Evolutionary conservation across 371 early-diverging fungal genomes (phyloP).

Genomic region (Saksenaea vasiformis): DNA sequence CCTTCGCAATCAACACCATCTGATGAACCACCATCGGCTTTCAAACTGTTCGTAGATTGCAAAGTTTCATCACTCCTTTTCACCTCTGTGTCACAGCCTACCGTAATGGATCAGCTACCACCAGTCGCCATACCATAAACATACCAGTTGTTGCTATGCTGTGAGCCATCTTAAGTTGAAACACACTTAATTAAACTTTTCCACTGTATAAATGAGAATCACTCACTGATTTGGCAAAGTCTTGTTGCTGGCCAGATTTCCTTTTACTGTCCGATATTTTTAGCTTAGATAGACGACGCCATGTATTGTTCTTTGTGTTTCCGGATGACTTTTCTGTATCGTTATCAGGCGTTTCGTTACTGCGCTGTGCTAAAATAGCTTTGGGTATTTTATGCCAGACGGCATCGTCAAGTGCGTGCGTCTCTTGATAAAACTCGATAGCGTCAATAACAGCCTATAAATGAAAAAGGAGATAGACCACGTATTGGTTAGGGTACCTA

Average conservation of each 20-base stretch:
- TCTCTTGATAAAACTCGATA: constrained; percentile 84
- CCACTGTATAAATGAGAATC: background rate
- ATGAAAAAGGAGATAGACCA: background rate
- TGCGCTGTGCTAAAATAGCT: constrained; percentile 10
- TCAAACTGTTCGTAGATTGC: background rate
- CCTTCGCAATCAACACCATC: background rate
- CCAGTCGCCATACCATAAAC: background rate
- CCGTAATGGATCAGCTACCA: background rate
- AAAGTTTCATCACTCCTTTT: background rate
- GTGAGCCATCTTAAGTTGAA: background rate
- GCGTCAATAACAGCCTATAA: constrained; percentile 87
- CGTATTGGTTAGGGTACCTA: background rate
- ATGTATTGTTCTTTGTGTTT: background rate
- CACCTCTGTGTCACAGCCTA: background rate
- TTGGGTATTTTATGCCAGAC: constrained; percentile 87
- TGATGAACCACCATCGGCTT: background rate
- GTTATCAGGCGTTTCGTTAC: background rate
- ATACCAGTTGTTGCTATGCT: background rate
- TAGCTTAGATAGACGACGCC: constrained; percentile 9
- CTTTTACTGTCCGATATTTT: constrained; percentile 1
- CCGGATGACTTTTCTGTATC: constrained; percentile 1
- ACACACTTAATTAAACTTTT: background rate
- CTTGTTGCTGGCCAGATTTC: background rate
- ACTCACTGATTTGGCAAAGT: background rate
- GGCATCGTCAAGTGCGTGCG: constrained; percentile 44